Evolutionary conservation across 164 flowering plant genomes (phyloP), one percentile per base, ranked within the genome.

Genomic region (Chloranthus sessilifolius): DNA sequence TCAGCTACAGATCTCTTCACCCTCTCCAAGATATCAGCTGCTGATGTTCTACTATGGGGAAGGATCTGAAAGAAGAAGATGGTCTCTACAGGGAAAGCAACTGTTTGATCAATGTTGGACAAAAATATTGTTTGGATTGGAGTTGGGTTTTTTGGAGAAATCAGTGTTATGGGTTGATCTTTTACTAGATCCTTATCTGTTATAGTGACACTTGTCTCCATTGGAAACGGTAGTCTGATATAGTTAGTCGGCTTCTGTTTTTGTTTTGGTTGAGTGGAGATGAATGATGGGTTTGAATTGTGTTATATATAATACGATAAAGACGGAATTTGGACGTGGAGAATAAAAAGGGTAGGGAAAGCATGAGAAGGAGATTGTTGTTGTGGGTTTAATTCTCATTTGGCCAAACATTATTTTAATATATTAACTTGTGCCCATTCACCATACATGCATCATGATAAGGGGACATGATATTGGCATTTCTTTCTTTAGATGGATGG

Each of bases 21-120:
- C 53, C 42, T 65, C 17, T 67, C 65, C 23, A 43, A 45, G 16
- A 75, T 39, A 12, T 59, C 62, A n/a, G 35, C 14, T 4, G 65
- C 48, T 7, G 52, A 44, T 7, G 47, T 11, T 27, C 20, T 50
- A 38, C 3, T 36, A 21, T 24, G 10, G 24, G 55, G 58, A 5
- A 39, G 35, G 30, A 55, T 60, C 15, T 65, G 49, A 50, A 47
- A 76, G 55, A 73, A 70, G 62, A 41, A 76, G 20, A 76, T 42
- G 1, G 74, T 70, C 50, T 63, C 75, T 35, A 72, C 81, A 6
- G 75, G 67, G 40, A 76, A 76, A 41, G 62, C 52, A 21, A 73
- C 67, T 21, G 77, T 66, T 48, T 67, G 77, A 46, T 76, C 77
- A 6, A 72, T 62, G 21, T 73, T 76, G 16, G 81, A 76, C 3